These are phyloP conservation scores for Atkinsonella hypoxylon DNA, from an alignment of 2,329 filamentous ascomycete genomes.

Conservation along the genomic window DNA sequence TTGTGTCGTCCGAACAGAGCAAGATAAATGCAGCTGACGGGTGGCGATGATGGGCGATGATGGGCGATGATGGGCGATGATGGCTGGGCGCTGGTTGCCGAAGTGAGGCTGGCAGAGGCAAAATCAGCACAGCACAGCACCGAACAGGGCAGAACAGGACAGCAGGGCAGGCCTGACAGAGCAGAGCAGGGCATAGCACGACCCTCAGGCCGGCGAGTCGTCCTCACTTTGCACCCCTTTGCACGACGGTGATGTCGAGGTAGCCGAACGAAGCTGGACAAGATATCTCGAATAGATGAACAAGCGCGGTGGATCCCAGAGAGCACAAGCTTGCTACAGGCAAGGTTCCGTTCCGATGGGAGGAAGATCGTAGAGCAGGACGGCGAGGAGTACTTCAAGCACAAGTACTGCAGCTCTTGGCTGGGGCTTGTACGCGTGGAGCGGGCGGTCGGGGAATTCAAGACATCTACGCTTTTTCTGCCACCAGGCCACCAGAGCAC, in stretches of 20 bases:
- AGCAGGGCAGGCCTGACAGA: not conserved
- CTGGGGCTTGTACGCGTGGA: slow-evolving; percentile 12
- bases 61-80: slow-evolving; percentile 4
- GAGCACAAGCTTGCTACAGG: slow-evolving; percentile 8
- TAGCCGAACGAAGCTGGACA: slow-evolving; percentile 1
- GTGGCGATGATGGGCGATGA: slow-evolving; percentile 1
- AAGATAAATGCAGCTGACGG: not conserved
- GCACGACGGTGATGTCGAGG: slow-evolving; percentile 5
- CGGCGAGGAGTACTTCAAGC: slow-evolving; percentile 22
- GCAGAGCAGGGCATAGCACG: no score
- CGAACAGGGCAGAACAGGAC: slow-evolving; percentile 1
- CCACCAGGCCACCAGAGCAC: not conserved
- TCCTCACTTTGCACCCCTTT: slow-evolving; percentile 1
- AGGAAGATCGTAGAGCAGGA: slow-evolving; percentile 15
- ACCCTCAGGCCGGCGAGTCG: not conserved
- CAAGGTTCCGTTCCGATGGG: slow-evolving; percentile 5
- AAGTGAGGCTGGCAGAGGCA: not conserved
- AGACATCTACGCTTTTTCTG: slow-evolving; percentile 21
- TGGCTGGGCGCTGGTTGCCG: slow-evolving; percentile 5
- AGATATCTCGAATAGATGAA: slow-evolving; percentile 2
- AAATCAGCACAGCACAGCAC: not conserved
- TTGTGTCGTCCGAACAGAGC: not conserved
- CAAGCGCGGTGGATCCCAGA: slow-evolving; percentile 5
- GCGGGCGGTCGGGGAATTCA: slow-evolving; percentile 24
- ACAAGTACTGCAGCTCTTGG: slow-evolving; percentile 25